These are phyloP conservation scores for Lichtheimia ornata DNA, from an alignment of 371 early-diverging fungal species.

Conservation along the genomic window DNA sequence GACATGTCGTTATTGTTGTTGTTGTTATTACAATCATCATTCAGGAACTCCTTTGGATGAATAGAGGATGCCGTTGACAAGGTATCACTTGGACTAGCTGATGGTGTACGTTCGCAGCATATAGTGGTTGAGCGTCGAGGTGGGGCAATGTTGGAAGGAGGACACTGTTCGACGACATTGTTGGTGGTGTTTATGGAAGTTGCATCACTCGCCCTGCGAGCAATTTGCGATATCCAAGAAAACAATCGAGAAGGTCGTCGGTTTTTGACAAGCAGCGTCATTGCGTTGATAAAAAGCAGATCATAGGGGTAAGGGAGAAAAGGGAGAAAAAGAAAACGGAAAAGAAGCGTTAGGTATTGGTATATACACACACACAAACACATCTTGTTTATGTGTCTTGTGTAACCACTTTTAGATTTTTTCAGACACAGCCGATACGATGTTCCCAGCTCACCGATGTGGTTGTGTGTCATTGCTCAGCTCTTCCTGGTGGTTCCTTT, in stretches of 20 bases:
- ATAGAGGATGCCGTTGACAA: neutral
- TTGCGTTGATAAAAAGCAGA: conserved; percentile 4
- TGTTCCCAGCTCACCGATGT: too few relatives aligned
- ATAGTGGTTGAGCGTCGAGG: neutral
- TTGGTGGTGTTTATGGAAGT: conserved; percentile 23
- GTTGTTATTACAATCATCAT: neutral
- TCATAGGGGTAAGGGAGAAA: neutral
- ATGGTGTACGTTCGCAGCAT: neutral
- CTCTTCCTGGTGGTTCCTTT: too few relatives aligned
- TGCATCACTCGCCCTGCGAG: conserved; percentile 20
- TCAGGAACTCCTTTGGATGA: neutral
- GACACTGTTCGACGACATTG: conserved; percentile 9
- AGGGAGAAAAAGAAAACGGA: neutral
- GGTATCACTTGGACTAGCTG: neutral
- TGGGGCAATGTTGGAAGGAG: conserved; percentile 11
- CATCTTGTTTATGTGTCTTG: too few relatives aligned
- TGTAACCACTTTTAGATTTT: too few relatives aligned
- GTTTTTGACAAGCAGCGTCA: conserved; percentile 13
- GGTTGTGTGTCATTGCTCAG: too few relatives aligned
- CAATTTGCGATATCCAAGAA: conserved; percentile 19
- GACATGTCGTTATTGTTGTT: neutral
- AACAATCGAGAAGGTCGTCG: conserved; percentile 17
- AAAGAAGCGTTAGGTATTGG: too few relatives aligned
- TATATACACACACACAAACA: too few relatives aligned
- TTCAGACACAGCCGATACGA: too few relatives aligned